Evolutionary conservation across 1,284 basidiomycete species (phyloP), one percentile per base, ranked within the genome.

Genomic region (Gymnopus androsaceus): DNA sequence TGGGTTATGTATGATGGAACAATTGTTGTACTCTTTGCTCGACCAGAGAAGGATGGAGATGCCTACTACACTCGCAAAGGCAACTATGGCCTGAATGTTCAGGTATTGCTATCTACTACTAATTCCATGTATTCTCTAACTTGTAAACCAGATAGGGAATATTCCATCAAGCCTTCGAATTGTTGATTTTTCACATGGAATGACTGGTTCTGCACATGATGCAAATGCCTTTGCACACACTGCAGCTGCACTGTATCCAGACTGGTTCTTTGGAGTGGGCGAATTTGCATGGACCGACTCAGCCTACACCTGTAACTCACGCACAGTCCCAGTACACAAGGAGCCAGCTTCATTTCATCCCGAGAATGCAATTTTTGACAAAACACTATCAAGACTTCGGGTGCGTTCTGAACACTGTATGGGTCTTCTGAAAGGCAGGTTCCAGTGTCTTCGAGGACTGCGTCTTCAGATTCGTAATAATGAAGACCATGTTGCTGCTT

Each of bases 221-320:
- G 63, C 72, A 1, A 42, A 59, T 36, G 72, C 71, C 8, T 75
- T 75, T 63, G 56, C 69, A 42, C 51, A 67, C 52, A 71, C 70
- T n/a, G 51, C 63, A 49, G 69, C 69, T 25, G 12, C 28, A 1
- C 62, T 61, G 19, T 52, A 69, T 56, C 67, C 71, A 33, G 62
- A 67, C 0, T 68, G 62, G 60, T 63, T 74, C 11, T 74, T 74
- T 59, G 46, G 62, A 3, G 67, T 63, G 3, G 57, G 68, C 2
- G 72, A 75, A 56, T 76, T 75, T 66, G 70, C 69, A 2, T 75
- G 73, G 72, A 66, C 60, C 3, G 72, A 76, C 57, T 75, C 70
- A 41, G 73, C 73, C n/a, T 76, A 75, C 61, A 15, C 66, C 11
- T 48, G 68, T 42, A 67, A 54, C 23, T 14, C 37, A 6, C 59